Base-by-base conservation (phyloP, 2,329 filamentous ascomycete genomes). In the Tolypocladium endophyticum region DNA sequence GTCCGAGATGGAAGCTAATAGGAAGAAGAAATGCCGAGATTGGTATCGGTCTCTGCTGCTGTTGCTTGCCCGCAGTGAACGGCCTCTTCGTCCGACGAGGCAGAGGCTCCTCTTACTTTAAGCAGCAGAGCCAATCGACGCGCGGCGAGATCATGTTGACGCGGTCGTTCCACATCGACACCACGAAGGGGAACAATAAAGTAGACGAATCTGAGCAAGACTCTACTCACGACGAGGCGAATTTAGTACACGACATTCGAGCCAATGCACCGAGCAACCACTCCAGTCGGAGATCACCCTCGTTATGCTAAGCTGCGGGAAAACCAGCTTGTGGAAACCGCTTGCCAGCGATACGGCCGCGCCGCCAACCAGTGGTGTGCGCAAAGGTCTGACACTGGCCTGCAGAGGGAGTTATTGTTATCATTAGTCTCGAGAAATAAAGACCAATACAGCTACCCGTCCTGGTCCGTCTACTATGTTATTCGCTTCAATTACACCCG, bases 21-120 rank as follows among this genome's bases (percentile, higher is more conserved):
- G 14, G 12, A 18, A 16, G 5, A 4, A 67, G 66, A 6, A 72
- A 71, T 39, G 71, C 71, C 28, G 70, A 72, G 55, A 64, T 64
- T 0, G 69, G 68, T 28, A 68, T 72, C 25, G 70, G 69, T 3
- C 64, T 72, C 20, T 70, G 72, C 25, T 72, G 69, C 58, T 64
- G 69, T 2, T 72, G 70, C 47, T 61, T 72, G 1, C 70, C 69
- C 0, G 66, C 69, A n/a, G 57, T 66, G 23, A 71, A 66, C 39
- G 63, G 64, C 2, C 60, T 70, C 23, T 64, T 62, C 55, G 58
- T 62, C 4, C 60, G 60, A 28, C 64, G 59, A 23, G 25, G 47
- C 16, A 18, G 47, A 14, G 64, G 64, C 4, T 67, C 67, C 18
- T 61, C 65, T 0, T 71, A 67, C 43, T 64, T 64, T 4, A n/a